Evolutionary conservation across 345 rosid genomes (phyloP).

Genomic region (Raphanus raphanistrum): DNA sequence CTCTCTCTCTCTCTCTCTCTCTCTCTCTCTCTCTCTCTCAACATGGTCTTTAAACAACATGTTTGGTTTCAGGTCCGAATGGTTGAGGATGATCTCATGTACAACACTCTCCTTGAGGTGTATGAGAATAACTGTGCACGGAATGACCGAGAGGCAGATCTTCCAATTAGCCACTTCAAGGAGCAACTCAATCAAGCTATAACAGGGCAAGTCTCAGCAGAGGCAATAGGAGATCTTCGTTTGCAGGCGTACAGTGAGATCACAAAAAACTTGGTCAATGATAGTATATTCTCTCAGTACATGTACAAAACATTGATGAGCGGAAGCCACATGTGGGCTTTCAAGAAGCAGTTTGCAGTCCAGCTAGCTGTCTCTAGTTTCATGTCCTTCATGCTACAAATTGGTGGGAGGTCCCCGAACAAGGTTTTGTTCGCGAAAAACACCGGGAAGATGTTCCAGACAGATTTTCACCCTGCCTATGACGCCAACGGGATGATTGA

Average conservation of each 20-base stretch:
- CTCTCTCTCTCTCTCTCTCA: not conserved
- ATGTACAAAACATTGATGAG: conserved; percentile 88
- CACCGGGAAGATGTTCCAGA: conserved; percentile 95
- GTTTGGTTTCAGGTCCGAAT: conserved; percentile 72
- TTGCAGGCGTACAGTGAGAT: conserved; percentile 85
- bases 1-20: not conserved
- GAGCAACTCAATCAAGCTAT: conserved; percentile 94
- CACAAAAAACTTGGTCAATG: conserved; percentile 68
- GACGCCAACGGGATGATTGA: conserved; percentile 88
- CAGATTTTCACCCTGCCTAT: conserved; percentile 97
- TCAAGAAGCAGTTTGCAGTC: conserved; percentile 94
- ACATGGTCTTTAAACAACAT: not conserved
- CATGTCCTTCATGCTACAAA: conserved; percentile 98
- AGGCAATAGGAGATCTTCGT: conserved; percentile 91
- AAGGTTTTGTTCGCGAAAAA: conserved; percentile 95
- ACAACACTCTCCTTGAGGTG: conserved; percentile 95
- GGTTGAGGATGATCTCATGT: conserved; percentile 99
- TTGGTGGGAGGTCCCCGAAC: conserved; percentile 96
- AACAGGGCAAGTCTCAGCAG: conserved; percentile 83
- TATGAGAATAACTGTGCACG: conserved; percentile 97
- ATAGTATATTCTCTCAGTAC: conserved; percentile 88
- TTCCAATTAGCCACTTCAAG: conserved; percentile 82
- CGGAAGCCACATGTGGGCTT: conserved; percentile 97
- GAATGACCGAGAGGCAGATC: conserved; percentile 89
- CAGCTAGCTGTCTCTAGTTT: conserved; percentile 97